A percentile compares a stretch with the other conserved stretches of the same genome.
Conservation (phyloP, 768 basidiomycete genomes). For the Auricularia sp. region DNA sequence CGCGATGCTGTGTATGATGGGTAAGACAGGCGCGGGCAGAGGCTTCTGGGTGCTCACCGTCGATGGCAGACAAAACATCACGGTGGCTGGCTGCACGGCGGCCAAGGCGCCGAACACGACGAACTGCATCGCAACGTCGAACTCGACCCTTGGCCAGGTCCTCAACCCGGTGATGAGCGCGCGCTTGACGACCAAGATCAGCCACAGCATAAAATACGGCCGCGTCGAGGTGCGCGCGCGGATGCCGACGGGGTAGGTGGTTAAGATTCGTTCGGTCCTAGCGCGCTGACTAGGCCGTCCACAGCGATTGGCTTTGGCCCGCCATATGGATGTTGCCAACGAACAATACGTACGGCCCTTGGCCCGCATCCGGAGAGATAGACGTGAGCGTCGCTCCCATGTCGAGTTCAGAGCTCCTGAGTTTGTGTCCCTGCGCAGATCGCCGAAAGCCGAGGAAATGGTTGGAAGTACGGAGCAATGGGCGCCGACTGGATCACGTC, state of each 20-base stretch:
- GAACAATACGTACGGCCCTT: slow-evolving; percentile 51
- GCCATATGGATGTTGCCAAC: slow-evolving; percentile 75
- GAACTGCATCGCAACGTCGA: slow-evolving; percentile 17
- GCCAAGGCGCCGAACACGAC: slow-evolving; percentile 30
- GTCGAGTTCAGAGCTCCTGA: not conserved
- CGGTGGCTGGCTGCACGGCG: slow-evolving; percentile 73
- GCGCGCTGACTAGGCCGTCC: slow-evolving; percentile 4
- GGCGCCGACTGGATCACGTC: slow-evolving; percentile 52
- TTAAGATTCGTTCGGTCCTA: slow-evolving; percentile 12
- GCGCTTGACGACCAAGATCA: slow-evolving; percentile 33
- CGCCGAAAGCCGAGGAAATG: slow-evolving; percentile 56
- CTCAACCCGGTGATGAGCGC: slow-evolving; percentile 33
- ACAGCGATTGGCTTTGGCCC: slow-evolving; percentile 40
- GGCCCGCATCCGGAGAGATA: slow-evolving; percentile 27
- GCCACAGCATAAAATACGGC: slow-evolving; percentile 28
- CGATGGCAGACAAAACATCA: slow-evolving; percentile 35
- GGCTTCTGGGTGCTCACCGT: not conserved
- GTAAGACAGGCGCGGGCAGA: slow-evolving; percentile 18
- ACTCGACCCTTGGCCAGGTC: slow-evolving; percentile 50
- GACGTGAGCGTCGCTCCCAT: slow-evolving; percentile 18
- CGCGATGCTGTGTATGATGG: slow-evolving; percentile 46
- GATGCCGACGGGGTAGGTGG: slow-evolving; percentile 18
- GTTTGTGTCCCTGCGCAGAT: slow-evolving; percentile 20
- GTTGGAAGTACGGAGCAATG: slow-evolving; percentile 45
- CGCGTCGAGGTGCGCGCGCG: slow-evolving; percentile 29